Percentiles rank a stretch among this genome's conserved stretches.
These are phyloP conservation scores for Actinidia arguta DNA, from an alignment of 179 eudicot species.

Conservation along the genomic window DNA sequence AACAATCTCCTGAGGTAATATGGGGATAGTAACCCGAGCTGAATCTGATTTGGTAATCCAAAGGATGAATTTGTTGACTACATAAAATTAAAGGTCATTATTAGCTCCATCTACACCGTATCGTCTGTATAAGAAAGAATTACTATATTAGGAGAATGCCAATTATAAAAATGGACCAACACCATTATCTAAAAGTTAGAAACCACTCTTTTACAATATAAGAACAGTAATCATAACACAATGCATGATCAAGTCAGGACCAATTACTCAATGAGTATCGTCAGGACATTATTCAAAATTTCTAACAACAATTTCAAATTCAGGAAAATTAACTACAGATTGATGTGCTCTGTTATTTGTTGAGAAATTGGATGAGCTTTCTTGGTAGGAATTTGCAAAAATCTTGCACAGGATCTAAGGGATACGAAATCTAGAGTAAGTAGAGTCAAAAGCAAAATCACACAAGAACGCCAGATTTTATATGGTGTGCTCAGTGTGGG, in stretches of 20 bases:
- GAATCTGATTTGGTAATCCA: conserved; percentile 76
- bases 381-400: too few relatives aligned
- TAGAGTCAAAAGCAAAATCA: too few relatives aligned
- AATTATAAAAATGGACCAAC: background rate
- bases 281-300: too few relatives aligned
- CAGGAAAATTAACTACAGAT: too few relatives aligned
- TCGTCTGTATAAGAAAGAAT: background rate
- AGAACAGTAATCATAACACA: background rate
- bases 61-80: conserved; percentile 68
- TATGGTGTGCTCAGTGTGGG: too few relatives aligned
- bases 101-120: background rate
- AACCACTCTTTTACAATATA: background rate
- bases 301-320: too few relatives aligned
- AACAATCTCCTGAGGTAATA: conserved; percentile 84
- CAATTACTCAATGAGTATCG: too few relatives aligned
- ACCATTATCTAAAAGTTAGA: background rate
- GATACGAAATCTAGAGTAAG: too few relatives aligned
- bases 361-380: too few relatives aligned
- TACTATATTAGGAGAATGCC: background rate
- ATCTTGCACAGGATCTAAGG: too few relatives aligned
- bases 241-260: background rate
- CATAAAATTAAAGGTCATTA: conserved; percentile 28
- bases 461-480: too few relatives aligned
- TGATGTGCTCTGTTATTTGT: too few relatives aligned
- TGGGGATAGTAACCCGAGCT: conserved; percentile 84